phyloP scores from a whole-genome alignment of 345 rosid species.

The Bruguiera parviflora region DNA sequence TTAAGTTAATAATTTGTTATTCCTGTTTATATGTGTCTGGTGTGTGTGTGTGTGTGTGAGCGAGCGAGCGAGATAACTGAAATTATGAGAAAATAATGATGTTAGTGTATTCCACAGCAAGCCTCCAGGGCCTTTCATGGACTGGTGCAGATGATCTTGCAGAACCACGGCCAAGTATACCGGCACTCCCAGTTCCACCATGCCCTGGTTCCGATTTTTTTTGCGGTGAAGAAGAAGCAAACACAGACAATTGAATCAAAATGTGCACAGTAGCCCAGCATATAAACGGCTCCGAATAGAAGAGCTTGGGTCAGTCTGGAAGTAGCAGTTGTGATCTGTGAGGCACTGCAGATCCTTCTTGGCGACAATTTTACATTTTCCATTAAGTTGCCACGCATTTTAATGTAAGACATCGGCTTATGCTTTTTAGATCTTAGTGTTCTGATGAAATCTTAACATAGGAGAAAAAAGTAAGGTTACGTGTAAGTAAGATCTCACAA shows the following conservation, averaged over 20 bases:
- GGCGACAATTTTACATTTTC: not conserved
- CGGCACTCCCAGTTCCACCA: constrained; percentile 26
- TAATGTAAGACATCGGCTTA: not conserved
- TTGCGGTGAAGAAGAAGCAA: constrained; percentile 22
- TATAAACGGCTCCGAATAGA: not conserved
- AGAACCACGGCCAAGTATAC: constrained; percentile 33
- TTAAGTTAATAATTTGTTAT: too few species aligned
- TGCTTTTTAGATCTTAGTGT: not conserved
- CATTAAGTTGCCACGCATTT: not conserved
- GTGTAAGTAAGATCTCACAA: too few species aligned
- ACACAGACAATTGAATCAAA: not conserved
- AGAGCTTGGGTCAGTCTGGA: not conserved
- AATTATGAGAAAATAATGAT: too few species aligned
- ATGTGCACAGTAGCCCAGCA: not conserved
- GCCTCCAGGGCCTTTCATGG: constrained; percentile 37
- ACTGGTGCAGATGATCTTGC: constrained; percentile 33
- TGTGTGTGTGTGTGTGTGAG: too few species aligned
- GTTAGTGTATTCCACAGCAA: constrained; percentile 25
- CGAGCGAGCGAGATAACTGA: too few species aligned
- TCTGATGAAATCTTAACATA: not conserved
- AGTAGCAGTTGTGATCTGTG: constrained; percentile 1
- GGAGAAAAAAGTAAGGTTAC: too few species aligned
- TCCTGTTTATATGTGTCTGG: too few species aligned
- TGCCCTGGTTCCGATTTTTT: constrained; percentile 13
- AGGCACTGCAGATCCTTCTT: not conserved